These are phyloP conservation scores for Trichosanthes truncata DNA, from an alignment of 306 rosid genomes.

Conservation along the genomic window DNA sequence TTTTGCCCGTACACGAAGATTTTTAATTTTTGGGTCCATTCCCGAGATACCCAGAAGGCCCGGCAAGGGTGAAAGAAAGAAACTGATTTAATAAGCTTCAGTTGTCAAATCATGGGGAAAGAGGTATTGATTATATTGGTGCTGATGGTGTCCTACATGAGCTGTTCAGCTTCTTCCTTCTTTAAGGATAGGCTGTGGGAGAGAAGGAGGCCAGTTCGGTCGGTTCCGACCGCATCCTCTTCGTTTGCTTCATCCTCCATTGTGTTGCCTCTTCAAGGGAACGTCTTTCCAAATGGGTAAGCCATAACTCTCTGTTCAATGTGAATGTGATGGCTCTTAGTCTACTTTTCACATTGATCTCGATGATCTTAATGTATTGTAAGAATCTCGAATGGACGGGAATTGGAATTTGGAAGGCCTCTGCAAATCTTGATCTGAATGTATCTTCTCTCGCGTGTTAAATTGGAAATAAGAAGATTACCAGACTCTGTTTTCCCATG, in stretches of 20 bases:
- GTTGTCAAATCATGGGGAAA: neutral
- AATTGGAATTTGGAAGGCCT: neutral
- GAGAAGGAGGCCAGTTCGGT: constrained; percentile 30
- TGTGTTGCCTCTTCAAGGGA: constrained; percentile 58
- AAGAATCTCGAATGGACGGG: neutral
- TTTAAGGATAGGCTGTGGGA: constrained; percentile 19
- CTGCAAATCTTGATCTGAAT: neutral
- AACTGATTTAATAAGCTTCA: neutral
- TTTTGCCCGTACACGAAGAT: neutral
- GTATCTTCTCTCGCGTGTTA: neutral
- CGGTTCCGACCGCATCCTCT: constrained; percentile 30
- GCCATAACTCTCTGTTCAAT: neutral
- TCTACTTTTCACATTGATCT: neutral
- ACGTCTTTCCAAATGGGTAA: constrained; percentile 84
- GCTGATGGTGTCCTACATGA: constrained; percentile 23
- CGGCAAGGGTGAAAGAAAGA: neutral
- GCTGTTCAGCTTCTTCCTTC: constrained; percentile 48
- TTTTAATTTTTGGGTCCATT: neutral
- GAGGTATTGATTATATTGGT: constrained; percentile 13
- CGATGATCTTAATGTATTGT: neutral
- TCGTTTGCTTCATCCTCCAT: constrained; percentile 56
- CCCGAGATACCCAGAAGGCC: neutral
- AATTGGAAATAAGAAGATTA: neutral
- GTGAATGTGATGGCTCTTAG: neutral
- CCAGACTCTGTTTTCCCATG: neutral